Conservation (phyloP, 352 stramenopile genomes). For the Phytophthora ramorum region DNA sequence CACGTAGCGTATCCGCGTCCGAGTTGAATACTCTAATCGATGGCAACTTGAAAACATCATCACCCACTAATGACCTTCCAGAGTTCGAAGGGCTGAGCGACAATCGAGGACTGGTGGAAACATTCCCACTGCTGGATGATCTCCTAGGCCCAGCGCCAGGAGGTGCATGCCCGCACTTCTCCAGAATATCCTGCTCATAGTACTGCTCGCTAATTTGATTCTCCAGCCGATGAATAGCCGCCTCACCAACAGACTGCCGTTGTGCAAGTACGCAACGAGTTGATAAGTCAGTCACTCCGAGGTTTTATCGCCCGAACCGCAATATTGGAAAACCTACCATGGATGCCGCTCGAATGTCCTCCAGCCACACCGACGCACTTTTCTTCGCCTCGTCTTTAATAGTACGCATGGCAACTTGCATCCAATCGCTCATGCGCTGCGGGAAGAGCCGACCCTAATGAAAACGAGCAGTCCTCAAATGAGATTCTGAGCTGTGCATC, state of each 20-base stretch:
- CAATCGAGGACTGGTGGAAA: conserved; percentile 30
- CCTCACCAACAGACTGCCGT: conserved; percentile 61
- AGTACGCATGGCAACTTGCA: conserved; percentile 70
- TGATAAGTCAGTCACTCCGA: neutral
- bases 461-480: conserved; percentile 1
- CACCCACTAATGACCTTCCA: conserved; percentile 24
- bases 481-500: neutral
- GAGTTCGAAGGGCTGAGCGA: conserved; percentile 29
- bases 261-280: conserved; percentile 2
- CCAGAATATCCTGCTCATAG: conserved; percentile 78
- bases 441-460: conserved; percentile 75
- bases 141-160: conserved; percentile 8
- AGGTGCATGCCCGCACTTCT: conserved; percentile 61
- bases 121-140: conserved; percentile 24
- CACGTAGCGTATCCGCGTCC: conserved; percentile 61
- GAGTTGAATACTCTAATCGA: conserved; percentile 80
- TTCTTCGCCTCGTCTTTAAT: conserved; percentile 81
- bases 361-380: conserved; percentile 68
- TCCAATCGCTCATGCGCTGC: conserved; percentile 83
- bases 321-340: conserved; percentile 37
- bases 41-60: conserved; percentile 56
- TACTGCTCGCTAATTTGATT: conserved; percentile 82
- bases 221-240: conserved; percentile 73
- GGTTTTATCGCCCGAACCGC: neutral
- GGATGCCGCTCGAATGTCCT: conserved; percentile 70